Base-by-base conservation (phyloP, 495 filamentous ascomycete species). In the Podospora fimiseda region DNA sequence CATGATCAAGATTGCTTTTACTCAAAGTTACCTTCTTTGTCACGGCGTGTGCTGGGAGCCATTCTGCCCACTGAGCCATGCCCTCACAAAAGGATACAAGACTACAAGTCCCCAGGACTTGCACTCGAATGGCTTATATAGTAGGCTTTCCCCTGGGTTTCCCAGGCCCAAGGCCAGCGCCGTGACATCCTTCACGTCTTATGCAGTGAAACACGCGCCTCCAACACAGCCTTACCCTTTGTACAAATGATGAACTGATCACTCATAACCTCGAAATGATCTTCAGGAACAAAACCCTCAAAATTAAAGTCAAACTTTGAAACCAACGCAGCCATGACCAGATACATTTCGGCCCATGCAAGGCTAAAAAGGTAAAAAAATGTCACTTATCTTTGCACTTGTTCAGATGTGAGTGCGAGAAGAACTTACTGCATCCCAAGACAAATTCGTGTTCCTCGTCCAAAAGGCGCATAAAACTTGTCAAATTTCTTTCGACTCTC, bases 211-310 rank as follows among this genome's bases (percentile, higher is more conserved):
- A 44, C 42, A 5, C 42, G 1, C 3, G 42, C 16, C 42, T 44
- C 42, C 42, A 44, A 44, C 3, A 44, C 42, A 21, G 42, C 42
- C 42, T 44, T 44, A 6, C 42, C 54, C 33, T 55, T 62, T 3
- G 62, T 65, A 9, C 62, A 55, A 38, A 68, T 59, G 19, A 50
- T 45, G 46, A 70, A 70, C 18, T 65, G 49, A 30, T 70, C 65
- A 14, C 46, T 62, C 4, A n/a, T 19, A 22, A 52, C 57, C 38
- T 60, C 51, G 44, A 65, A 58, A 21, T 44, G 42, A 44, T 65
- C 64, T 1, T 37, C 39, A 7, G 55, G 40, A 13, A 23, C 56
- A 4, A 52, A 46, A 8, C 48, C 56, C n/a, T 55, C 33, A 18
- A 65, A 43, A 21, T 46, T 42, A n/a, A 68, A 64, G 16, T 68